These are phyloP conservation scores for Shiraia sp. DNA, from an alignment of 2,329 filamentous ascomycete genomes.

Conservation along the genomic window DNA sequence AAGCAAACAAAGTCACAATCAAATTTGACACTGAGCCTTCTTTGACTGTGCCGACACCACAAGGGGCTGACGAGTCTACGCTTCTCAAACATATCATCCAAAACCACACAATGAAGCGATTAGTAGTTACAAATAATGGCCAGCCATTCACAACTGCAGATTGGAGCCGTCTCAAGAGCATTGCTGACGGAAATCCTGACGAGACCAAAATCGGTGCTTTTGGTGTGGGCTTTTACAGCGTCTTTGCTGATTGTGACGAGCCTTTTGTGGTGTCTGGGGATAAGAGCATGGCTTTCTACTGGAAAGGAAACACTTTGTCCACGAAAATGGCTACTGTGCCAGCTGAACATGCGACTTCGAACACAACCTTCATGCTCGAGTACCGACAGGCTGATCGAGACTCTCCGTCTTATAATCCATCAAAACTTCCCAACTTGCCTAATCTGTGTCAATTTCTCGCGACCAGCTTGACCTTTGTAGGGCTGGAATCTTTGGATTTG, in stretches of 20 bases:
- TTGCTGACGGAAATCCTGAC: conserved; percentile 98
- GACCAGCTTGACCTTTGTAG: conserved; percentile 94
- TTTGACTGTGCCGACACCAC: conserved; percentile 70
- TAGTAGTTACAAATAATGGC: conserved; percentile 94
- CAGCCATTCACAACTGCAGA: conserved; percentile 86
- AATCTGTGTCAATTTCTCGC: conserved; percentile 90
- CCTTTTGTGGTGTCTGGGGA: conserved; percentile 92
- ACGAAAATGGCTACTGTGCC: conserved; percentile 82
- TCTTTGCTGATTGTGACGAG: conserved; percentile 97
- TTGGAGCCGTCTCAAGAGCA: conserved; percentile 91
- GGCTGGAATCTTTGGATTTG: conserved; percentile 82
- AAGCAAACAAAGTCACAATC: conserved; percentile 85
- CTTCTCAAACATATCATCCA: conserved; percentile 80
- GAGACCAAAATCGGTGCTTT: conserved; percentile 99
- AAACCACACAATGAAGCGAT: conserved; percentile 81
- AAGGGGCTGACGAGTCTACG: conserved; percentile 67
- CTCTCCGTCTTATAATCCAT: conserved; percentile 50
- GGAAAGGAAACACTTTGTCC: conserved; percentile 97
- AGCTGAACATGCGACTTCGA: conserved; percentile 64
- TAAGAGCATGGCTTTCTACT: conserved; percentile 98
- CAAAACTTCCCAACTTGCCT: conserved; percentile 81
- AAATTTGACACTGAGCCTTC: conserved; percentile 92
- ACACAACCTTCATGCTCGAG: conserved; percentile 93
- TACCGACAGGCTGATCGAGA: conserved; percentile 76
- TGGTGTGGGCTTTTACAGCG: conserved; percentile 97